Conservation (phyloP, 192 early-diverging fungal genomes). For the Umbelopsis ramanniana region DNA sequence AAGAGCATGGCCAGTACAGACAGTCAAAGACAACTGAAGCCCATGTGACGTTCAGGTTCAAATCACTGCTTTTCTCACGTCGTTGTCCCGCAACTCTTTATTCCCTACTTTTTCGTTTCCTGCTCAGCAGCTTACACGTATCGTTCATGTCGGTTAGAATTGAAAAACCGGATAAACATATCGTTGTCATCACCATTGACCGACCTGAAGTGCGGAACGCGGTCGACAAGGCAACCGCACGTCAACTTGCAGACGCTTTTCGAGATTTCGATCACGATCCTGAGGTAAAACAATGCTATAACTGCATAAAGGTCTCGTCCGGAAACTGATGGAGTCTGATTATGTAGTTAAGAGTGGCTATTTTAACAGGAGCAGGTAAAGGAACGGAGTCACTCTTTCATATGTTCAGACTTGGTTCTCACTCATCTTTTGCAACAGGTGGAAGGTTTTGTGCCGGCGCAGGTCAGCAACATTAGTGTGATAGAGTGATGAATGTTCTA, state of each 20-base stretch:
- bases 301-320: not conserved
- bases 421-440: conserved; percentile 23
- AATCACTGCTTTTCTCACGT: too few relatives aligned
- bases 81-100: not conserved
- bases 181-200: conserved; percentile 46
- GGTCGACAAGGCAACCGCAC: conserved; percentile 50
- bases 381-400: too few relatives aligned
- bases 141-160: not conserved
- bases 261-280: conserved; percentile 51
- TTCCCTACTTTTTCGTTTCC: not conserved
- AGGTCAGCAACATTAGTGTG: conserved; percentile 16
- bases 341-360: conserved; percentile 41
- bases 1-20: too few relatives aligned
- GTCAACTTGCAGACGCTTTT: conserved; percentile 49
- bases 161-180: not conserved
- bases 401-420: not conserved
- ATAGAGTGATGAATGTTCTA: not conserved
- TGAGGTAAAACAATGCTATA: conserved; percentile 17
- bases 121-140: too few relatives aligned
- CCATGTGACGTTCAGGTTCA: too few relatives aligned
- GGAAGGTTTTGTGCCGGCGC: conserved; percentile 54
- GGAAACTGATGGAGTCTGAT: not conserved
- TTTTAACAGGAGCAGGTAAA: conserved; percentile 49
- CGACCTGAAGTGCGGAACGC: conserved; percentile 50
- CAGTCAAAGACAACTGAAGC: too few relatives aligned